Percentiles rank a stretch among this genome's conserved stretches.
These are phyloP conservation scores for Tulasnella sp. DNA, from an alignment of 768 basidiomycete genomes.

Conservation along the genomic window DNA sequence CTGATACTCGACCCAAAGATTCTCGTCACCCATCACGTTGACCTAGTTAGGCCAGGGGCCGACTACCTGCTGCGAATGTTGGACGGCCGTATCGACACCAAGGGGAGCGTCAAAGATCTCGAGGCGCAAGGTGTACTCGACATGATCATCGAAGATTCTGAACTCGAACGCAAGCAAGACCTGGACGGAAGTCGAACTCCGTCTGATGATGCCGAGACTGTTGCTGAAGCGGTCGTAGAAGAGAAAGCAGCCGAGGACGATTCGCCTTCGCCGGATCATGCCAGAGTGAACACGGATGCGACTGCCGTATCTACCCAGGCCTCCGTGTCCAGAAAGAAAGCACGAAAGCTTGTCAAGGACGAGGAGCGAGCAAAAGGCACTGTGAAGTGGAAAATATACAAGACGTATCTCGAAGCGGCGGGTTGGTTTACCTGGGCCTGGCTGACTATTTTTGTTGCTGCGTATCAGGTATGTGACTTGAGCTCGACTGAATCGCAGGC, in stretches of 20 bases:
- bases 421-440: conserved; percentile 55
- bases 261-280: conserved; percentile 30
- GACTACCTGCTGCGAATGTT: conserved; percentile 31
- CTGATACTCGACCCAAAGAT: conserved; percentile 18
- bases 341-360: conserved; percentile 22
- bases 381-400: conserved; percentile 30
- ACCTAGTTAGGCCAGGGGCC: conserved; percentile 31
- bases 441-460: not conserved
- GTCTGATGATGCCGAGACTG: conserved; percentile 21
- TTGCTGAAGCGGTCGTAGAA: conserved; percentile 21
- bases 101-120: conserved; percentile 30
- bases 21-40: conserved; percentile 36
- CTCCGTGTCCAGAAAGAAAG: not conserved
- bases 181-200: conserved; percentile 21
- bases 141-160: conserved; percentile 24
- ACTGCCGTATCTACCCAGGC: not conserved
- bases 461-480: conserved; percentile 4
- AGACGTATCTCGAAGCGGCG: conserved; percentile 27
- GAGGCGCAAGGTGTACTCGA: conserved; percentile 27
- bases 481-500: too few species aligned
- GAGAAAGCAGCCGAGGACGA: conserved; percentile 42
- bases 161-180: conserved; percentile 20
- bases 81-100: conserved; percentile 32
- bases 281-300: not conserved
- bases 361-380: conserved; percentile 26